Evolutionary conservation across 1,284 basidiomycete genomes (phyloP), one percentile per base, ranked within the genome.

Genomic region (Ceratobasidium sp.): DNA sequence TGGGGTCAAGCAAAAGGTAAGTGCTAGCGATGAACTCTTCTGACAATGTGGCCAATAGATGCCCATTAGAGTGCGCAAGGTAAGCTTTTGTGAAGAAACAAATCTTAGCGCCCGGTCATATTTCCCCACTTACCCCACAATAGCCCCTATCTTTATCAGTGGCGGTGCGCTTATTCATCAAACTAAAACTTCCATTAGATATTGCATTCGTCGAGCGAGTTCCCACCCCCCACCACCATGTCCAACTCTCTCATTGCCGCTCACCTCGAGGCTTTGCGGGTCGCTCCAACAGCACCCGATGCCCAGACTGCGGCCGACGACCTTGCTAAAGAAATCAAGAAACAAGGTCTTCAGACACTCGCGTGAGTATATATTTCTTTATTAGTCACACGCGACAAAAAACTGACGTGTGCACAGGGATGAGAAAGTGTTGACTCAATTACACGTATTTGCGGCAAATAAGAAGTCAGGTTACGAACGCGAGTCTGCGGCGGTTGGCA

Each of bases 391-490:
- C 22, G 19, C 22, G 22, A n/a, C 22, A 51, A 51, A 51, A 51
- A 51, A 54, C 19, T 49, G 16, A 43, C 61, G 51, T 75, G 71
- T 76, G 2, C 46, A 22, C 77, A 93, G 92, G 58, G 88, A 92
- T 80, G 82, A 84, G 77, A 83, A 86, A 62, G 83, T 96, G 56
- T 82, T 95, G 59, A 84, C 87, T 74, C 87, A 89, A 46, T 84
- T 96, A 68, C 86, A 92, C 69, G 78, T 81, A 24, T 96, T 93
- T 83, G 90, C 93, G 24, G 88, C 87, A 76, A 95, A 95, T 83
- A 95, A 95, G 84, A 95, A 95, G 84, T 94, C 91, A 29, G 93
- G 91, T 59, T 95, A 90, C 81, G 96, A 98, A 83, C 92, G 96
- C 78, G 96, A 98, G 86, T 94, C 93, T 19, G 93, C 93, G 16